A percentile compares a stretch with the other conserved stretches of the same genome.
Evolutionary conservation across 164 flowering plant species (phyloP).

Genomic region (Nymphaea thermarum): DNA sequence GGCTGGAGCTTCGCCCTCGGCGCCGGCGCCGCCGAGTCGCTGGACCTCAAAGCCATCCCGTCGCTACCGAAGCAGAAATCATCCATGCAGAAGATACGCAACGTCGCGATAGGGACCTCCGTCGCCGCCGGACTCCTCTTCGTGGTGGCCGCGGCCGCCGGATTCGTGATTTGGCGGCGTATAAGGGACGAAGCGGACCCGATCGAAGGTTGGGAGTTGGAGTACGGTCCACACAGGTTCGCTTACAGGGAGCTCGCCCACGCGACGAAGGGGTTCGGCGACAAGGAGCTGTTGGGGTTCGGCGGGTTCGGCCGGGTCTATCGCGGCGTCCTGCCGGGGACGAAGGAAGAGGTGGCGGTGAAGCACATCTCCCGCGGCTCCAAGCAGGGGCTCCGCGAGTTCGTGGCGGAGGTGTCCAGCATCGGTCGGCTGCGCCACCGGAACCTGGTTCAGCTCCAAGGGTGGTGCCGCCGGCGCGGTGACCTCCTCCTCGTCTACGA

Average conservation of each 20-base stretch:
- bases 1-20: conserved; percentile 56
- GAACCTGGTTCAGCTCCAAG: conserved; percentile 36
- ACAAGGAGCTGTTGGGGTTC: conserved; percentile 34
- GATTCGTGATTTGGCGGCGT: conserved; percentile 17
- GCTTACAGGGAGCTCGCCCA: conserved; percentile 36
- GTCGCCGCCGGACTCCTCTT: conserved; percentile 12
- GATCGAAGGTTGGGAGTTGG: conserved; percentile 49
- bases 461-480: conserved; percentile 9
- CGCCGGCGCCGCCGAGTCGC: conserved; percentile 19
- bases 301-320: conserved; percentile 62
- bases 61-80: conserved; percentile 25
- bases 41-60: conserved; percentile 34
- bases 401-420: conserved; percentile 43
- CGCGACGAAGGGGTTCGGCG: conserved; percentile 40
- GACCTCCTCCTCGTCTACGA: conserved; percentile 47
- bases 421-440: conserved; percentile 58
- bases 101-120: conserved; percentile 17
- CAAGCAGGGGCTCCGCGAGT: conserved; percentile 48
- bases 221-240: conserved; percentile 42
- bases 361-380: conserved; percentile 52
- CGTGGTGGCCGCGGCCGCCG: conserved; percentile 1
- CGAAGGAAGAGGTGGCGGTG: conserved; percentile 38
- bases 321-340: conserved; percentile 30
- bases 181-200: conserved; percentile 17
- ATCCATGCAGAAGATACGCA: conserved; percentile 6